phyloP scores from a whole-genome alignment of 1,284 basidiomycete species.

The Abortiporus biennis region DNA sequence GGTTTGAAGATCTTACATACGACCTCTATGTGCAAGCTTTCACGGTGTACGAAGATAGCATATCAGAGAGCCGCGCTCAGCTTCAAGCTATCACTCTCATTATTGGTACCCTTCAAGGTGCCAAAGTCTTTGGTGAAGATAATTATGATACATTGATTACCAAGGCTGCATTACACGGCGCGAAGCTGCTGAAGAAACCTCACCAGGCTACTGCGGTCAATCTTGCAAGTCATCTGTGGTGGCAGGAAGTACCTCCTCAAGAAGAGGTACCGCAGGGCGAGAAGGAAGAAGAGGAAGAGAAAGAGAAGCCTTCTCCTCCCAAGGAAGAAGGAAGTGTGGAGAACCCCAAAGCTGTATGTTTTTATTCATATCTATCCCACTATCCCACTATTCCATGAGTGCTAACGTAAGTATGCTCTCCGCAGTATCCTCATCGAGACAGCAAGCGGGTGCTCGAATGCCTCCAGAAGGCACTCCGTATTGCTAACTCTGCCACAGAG shows the following conservation, averaged over 20 bases:
- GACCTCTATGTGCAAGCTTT: slow-evolving; percentile 96
- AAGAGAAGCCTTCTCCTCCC: slow-evolving; percentile 22
- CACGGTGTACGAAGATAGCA: slow-evolving; percentile 92
- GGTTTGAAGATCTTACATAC: slow-evolving; percentile 90
- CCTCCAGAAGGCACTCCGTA: slow-evolving; percentile 88
- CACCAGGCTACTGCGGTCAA: slow-evolving; percentile 94
- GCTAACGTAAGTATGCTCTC: background rate
- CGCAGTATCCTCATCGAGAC: slow-evolving; percentile 81
- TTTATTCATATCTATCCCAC: background rate
- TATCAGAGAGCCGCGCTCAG: slow-evolving; percentile 89
- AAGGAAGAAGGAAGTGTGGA: slow-evolving; percentile 39
- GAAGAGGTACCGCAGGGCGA: slow-evolving; percentile 25
- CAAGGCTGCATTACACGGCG: slow-evolving; percentile 91
- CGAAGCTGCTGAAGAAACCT: slow-evolving; percentile 92
- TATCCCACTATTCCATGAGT: background rate
- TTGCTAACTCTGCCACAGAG: slow-evolving; percentile 90
- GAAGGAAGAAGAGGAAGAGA: slow-evolving; percentile 27
- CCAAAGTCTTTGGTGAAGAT: slow-evolving; percentile 82
- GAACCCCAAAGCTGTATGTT: slow-evolving; percentile 52
- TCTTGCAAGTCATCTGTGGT: slow-evolving; percentile 93
- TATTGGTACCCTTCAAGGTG: slow-evolving; percentile 81
- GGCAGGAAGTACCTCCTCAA: slow-evolving; percentile 65
- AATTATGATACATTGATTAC: slow-evolving; percentile 96
- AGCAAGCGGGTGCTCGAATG: slow-evolving; percentile 95
- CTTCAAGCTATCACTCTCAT: slow-evolving; percentile 90